Evolutionary conservation across 2,329 filamentous ascomycete genomes (phyloP), one percentile per base, ranked within the genome.

Genomic region (Biscogniauxia sp.): DNA sequence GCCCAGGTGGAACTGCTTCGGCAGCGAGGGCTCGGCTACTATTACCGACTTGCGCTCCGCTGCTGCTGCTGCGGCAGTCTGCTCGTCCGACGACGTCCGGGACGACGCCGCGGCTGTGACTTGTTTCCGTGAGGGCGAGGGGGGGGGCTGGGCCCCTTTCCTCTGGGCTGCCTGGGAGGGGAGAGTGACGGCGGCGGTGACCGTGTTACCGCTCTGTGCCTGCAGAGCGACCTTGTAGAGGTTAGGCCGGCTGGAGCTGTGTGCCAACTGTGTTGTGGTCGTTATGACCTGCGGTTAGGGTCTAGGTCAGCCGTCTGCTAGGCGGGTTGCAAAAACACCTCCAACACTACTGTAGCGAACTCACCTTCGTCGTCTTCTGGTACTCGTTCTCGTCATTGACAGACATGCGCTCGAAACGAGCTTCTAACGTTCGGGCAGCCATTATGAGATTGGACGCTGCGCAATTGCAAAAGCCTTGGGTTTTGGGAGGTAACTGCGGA

Each of bases 351-450:
- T 32, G 83, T 66, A 53, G 62, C 37, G 65, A 71, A 65, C 73
- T 60, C 80, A 94, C 93, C 87, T 96, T 96, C 63, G 86, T 96
- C 64, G 86, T 77, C 78, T 96, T 96, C 67, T 86, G 81, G 74
- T 90, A 88, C 25, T 92, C 89, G 73, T 94, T 96, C 77, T 97
- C 93, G 73, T 97, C 93, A 69, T 91, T 89, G 64, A 97, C 91
- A 20, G 91, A 89, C 79, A 97, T 86, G 76, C 88, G 89, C 86
- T 97, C 93, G 73, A 98, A 92, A 70, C 91, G 91, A 77, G 90
- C 82, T 79, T 97, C 94, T 53, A 98, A 82, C 56, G 86, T 87
- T 69, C 91, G 86, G 61, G 90, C 85, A 66, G 93, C 86, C 90
- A 94, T 88, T 62, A 64, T 68, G 37, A 11, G 8, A 4, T 37